Evolutionary conservation across 495 filamentous ascomycete species (phyloP), one percentile per base, ranked within the genome.

Genomic region (Neurospora sublineolata): DNA sequence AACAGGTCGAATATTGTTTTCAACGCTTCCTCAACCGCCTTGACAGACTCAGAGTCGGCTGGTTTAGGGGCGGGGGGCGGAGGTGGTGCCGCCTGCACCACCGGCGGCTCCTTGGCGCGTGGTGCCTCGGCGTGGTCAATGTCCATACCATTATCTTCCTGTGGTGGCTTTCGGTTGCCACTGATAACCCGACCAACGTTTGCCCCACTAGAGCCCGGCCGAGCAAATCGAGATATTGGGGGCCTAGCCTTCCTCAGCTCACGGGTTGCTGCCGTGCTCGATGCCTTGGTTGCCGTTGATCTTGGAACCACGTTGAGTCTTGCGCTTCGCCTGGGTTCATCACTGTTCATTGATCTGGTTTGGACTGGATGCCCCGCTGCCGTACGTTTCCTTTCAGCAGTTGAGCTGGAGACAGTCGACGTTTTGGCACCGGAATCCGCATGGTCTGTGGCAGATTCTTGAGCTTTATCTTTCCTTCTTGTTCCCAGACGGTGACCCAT

Each of bases 131-230:
- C 80, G 42, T 84, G 84, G 74, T 93, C 90, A 68, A 87, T 75
- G 72, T 94, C 92, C 81, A 89, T 88, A 37, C 69, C 77, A 37
- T 85, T 82, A 67, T 92, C 90, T 36, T 87, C 87, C 23, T 89
- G 73, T 36, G 52, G 52, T 1, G 87, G 88, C 77, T 92, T 92
- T 58, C 91, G 84, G 75, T 94, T 96, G 30, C 94, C 94, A 75
- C 94, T 97, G 39, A 97, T 92, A 68, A 93, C 91, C 71, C 94
- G 87, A 20, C 92, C 91, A 30, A 94, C 89, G 70, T 86, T 91
- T 5, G 91, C 86, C 12, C 85, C 83, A 70, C 87, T 85, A 3
- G 85, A 84, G 16, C 82, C 83, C 38, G 85, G 85, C 9, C 86
- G 80, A 72, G 83, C 79, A 40, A 86, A 85, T 68, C 82, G 80